A percentile compares a stretch with the other conserved stretches of the same genome.
These are phyloP conservation scores for Podaxis carcinomalis DNA, from an alignment of 768 basidiomycete species.

Conservation along the genomic window DNA sequence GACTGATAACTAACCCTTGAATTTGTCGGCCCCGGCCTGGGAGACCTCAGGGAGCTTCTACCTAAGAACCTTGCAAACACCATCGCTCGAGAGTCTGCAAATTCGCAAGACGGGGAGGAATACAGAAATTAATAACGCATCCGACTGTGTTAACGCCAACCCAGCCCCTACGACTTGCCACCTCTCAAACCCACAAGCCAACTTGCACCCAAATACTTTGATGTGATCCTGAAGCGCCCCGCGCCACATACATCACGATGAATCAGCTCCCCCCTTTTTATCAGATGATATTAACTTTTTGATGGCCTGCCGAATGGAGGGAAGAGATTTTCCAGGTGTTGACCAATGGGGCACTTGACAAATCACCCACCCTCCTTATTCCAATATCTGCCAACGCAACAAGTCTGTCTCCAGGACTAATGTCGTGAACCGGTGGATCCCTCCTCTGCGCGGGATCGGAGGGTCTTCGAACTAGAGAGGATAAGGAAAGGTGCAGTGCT, in stretches of 20 bases:
- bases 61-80: too few species aligned
- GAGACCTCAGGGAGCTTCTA: too few species aligned
- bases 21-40: too few species aligned
- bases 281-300: background rate
- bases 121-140: too few species aligned
- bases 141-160: too few species aligned
- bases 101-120: too few species aligned
- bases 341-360: background rate
- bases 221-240: background rate
- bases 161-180: background rate
- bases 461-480: background rate
- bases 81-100: too few species aligned
- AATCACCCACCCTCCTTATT: background rate
- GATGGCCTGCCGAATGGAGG: background rate
- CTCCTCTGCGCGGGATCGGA: background rate
- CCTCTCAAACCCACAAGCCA: background rate
- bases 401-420: constrained; percentile 8
- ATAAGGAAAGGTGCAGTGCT: background rate
- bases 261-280: background rate
- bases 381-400: constrained; percentile 6
- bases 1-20: too few species aligned
- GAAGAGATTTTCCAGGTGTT: too few species aligned
- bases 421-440: constrained; percentile 10
- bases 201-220: background rate
- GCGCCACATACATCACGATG: background rate